Conservation (phyloP, 352 stramenopile species). For the Phytophthora citrophthora region DNA sequence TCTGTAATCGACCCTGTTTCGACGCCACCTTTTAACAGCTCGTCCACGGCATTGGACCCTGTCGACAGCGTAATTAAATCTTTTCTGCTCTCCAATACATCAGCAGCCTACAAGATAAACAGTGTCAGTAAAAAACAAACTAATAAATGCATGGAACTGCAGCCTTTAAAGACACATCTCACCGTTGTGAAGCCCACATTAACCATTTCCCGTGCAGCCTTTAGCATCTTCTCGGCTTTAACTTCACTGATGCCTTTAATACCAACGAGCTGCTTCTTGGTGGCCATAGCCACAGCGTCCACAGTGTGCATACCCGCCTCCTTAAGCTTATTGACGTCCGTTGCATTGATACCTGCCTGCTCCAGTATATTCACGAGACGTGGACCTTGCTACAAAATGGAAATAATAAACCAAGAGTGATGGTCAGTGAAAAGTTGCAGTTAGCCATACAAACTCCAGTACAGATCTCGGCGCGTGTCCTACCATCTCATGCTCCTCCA, state of each 20-base stretch:
- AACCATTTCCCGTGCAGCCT: conserved; percentile 97
- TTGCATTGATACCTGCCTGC: conserved; percentile 96
- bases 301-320: conserved; percentile 98
- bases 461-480: neutral
- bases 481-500: conserved; percentile 58
- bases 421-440: conserved; percentile 22
- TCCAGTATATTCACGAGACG: conserved; percentile 92
- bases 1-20: conserved; percentile 98
- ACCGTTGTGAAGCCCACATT: conserved; percentile 99
- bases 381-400: conserved; percentile 61
- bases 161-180: conserved; percentile 2
- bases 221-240: conserved; percentile 99
- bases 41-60: conserved; percentile 89
- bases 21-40: conserved; percentile 94
- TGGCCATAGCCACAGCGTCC: conserved; percentile 98
- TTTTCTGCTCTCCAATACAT: conserved; percentile 89
- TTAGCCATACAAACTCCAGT: conserved; percentile 30
- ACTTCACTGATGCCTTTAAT: conserved; percentile 99
- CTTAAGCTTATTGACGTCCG: conserved; percentile 98
- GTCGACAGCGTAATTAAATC: conserved; percentile 96
- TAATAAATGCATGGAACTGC: conserved; percentile 1
- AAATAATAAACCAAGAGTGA: conserved; percentile 9
- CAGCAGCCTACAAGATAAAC: conserved; percentile 63
- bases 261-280: conserved; percentile 95
- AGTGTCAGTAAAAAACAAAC: conserved; percentile 1